These are phyloP conservation scores for Fusarium sp. DNA, from an alignment of 2,329 filamentous ascomycete species.

Conservation along the genomic window DNA sequence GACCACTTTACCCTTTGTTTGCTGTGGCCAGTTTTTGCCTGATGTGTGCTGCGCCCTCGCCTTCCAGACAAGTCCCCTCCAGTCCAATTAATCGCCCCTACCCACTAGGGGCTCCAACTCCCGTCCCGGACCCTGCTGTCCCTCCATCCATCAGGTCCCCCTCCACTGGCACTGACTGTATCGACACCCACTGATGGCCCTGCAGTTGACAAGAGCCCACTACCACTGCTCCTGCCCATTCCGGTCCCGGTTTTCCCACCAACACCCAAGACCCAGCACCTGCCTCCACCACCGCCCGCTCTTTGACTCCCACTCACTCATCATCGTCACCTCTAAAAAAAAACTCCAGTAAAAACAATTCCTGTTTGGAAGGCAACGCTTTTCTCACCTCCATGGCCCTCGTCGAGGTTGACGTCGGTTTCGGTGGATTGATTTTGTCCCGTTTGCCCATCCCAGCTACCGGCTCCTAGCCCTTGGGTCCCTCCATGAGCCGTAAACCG, in stretches of 20 bases:
- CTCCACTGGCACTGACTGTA: neutral
- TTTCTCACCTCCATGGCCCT: constrained; percentile 21
- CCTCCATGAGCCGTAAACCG: constrained; percentile 42
- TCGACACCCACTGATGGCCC: constrained; percentile 1
- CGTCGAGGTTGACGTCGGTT: constrained; percentile 29
- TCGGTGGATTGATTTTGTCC: constrained; percentile 34
- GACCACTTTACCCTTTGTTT: neutral
- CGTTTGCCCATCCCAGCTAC: constrained; percentile 28
- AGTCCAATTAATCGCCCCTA: constrained; percentile 5
- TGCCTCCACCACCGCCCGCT: constrained; percentile 30
- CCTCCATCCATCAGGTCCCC: neutral
- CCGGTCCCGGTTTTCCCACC: constrained; percentile 44
- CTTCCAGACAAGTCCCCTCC: neutral
- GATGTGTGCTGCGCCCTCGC: constrained; percentile 1
- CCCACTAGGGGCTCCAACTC: neutral
- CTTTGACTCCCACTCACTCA: constrained; percentile 24
- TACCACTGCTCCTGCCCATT: constrained; percentile 20
- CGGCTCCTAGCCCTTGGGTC: constrained; percentile 31
- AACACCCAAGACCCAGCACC: constrained; percentile 28
- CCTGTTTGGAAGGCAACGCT: constrained; percentile 9
- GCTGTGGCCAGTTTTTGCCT: constrained; percentile 9
- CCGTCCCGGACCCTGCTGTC: neutral
- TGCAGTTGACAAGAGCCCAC: constrained; percentile 1
- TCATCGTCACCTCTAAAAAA: constrained; percentile 23
- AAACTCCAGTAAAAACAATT: constrained; percentile 18